A percentile compares a stretch with the other conserved stretches of the same genome.
These are phyloP conservation scores for Cordyceps javanica DNA, from an alignment of 2,329 filamentous ascomycete genomes.

Conservation along the genomic window DNA sequence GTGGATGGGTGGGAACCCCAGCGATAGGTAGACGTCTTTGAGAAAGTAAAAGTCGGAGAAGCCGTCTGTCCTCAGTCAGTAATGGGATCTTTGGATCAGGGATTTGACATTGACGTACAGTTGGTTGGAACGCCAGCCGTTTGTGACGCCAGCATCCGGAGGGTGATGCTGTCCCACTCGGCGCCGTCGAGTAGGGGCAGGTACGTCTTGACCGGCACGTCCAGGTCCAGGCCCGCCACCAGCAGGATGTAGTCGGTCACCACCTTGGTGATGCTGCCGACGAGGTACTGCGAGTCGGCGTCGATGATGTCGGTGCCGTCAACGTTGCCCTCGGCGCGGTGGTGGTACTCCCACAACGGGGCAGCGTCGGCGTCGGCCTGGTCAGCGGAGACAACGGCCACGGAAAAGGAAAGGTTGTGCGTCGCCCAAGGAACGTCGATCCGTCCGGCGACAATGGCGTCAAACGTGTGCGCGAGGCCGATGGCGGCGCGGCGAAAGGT, in stretches of 20 bases:
- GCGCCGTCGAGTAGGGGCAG: slow-evolving; percentile 28
- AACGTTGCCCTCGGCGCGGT: slow-evolving; percentile 27
- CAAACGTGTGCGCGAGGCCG: slow-evolving; percentile 23
- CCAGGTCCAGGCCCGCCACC: slow-evolving; percentile 27
- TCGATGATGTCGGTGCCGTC: slow-evolving; percentile 27
- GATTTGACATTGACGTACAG: slow-evolving; percentile 21
- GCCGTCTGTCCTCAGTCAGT: slow-evolving; percentile 19
- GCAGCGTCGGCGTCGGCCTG: slow-evolving; percentile 19
- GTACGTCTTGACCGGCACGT: slow-evolving; percentile 27
- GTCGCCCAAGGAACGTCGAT: slow-evolving; percentile 26
- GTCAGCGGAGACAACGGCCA: slow-evolving; percentile 28
- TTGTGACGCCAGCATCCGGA: slow-evolving; percentile 32
- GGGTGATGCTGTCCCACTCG: slow-evolving; percentile 30
- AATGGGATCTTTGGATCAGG: neutral
- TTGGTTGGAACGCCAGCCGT: slow-evolving; percentile 30
- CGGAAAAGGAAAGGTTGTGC: slow-evolving; percentile 32
- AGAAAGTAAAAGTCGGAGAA: slow-evolving; percentile 33
- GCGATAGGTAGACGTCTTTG: slow-evolving; percentile 25
- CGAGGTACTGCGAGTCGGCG: slow-evolving; percentile 34
- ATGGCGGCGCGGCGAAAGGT: slow-evolving; percentile 23
- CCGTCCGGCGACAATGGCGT: slow-evolving; percentile 25
- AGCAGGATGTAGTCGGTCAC: slow-evolving; percentile 32
- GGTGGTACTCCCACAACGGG: slow-evolving; percentile 37
- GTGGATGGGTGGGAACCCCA: slow-evolving; percentile 32
- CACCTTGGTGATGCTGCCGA: slow-evolving; percentile 35